Percentiles rank a stretch among this genome's conserved stretches.
Evolutionary conservation across 1,284 basidiomycete genomes (phyloP).

Genomic region (Neotropicomus parvogracilis): DNA sequence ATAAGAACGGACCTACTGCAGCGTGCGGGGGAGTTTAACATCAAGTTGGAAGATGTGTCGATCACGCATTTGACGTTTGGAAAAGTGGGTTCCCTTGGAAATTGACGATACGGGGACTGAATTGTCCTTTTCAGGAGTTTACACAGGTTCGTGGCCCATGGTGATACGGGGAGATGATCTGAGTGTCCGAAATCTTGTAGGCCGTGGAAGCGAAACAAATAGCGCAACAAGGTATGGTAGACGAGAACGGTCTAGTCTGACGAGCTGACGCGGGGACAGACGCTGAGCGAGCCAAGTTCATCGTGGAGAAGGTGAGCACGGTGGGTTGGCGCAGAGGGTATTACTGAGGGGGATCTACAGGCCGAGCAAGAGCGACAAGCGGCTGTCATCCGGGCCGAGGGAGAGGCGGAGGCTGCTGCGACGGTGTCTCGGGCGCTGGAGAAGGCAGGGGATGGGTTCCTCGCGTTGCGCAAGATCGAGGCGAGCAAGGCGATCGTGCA

Average conservation of each 20-base stretch:
- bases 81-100: slow-evolving; percentile 46
- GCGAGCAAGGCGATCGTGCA: slow-evolving; percentile 94
- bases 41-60: slow-evolving; percentile 95
- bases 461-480: slow-evolving; percentile 96
- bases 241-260: neutral
- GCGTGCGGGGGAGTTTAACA: slow-evolving; percentile 94
- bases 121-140: slow-evolving; percentile 57
- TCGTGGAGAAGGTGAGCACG: slow-evolving; percentile 84
- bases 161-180: slow-evolving; percentile 6
- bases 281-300: slow-evolving; percentile 97
- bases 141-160: slow-evolving; percentile 49
- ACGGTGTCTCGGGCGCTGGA: slow-evolving; percentile 93
- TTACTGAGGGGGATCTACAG: slow-evolving; percentile 40
- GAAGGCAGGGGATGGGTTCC: slow-evolving; percentile 93
- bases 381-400: slow-evolving; percentile 95
- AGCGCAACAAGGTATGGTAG: slow-evolving; percentile 78
- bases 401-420: slow-evolving; percentile 94
- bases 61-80: slow-evolving; percentile 87
- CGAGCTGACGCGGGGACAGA: slow-evolving; percentile 46
- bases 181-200: slow-evolving; percentile 29
- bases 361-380: slow-evolving; percentile 99
- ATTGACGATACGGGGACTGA: neutral
- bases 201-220: slow-evolving; percentile 99
- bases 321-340: neutral
- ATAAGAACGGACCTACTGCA: slow-evolving; percentile 92